Base-by-base conservation (phyloP, 257 asterid genomes). In the Scutellaria minor region DNA sequence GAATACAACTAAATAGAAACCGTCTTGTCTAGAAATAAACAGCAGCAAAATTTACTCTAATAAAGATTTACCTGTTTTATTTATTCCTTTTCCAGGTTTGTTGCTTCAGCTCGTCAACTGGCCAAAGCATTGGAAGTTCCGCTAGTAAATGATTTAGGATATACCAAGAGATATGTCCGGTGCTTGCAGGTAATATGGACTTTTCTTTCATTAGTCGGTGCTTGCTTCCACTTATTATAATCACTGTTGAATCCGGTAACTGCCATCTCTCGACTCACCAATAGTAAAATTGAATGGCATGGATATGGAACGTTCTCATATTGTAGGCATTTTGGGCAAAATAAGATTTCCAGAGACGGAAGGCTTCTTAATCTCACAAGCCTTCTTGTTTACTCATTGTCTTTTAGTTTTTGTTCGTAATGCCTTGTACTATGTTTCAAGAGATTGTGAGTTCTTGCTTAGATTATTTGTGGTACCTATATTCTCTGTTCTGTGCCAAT, bases 81-180 rank as follows among this genome's bases (percentile, higher is more conserved):
- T 44, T 50, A 1, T 65, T 11, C 58, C 60, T 15, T 65, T 73
- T 20, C 42, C 83, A 95, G 98, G 99, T 90, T 92, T 83, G 90
- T 90, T 79, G 85, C 96, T 53, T 88, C 99, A 61, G 99, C 95
- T 76, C 95, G 97, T 78, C 98, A 95, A 73, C 78, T 95, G 67
- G 96, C 95, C 68, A 95, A 95, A 80, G 90, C 98, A 57, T 80
- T 91, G 86, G 99, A 95, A 83, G 96, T 88, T 54, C 99, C 99
- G 2, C 70, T 92, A 71, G 98, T 95, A 67, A 95, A 95, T 75
- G 99, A 95, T 84, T 81, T 95, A 77, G 99, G 99, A 66, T 92
- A 92, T 77, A 91, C 97, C 31, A 95, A 94, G 87, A 80, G 99
- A 91, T 95, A 89, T 7, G 98, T 95, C 22, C 88, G 99, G 27